A percentile compares a stretch with the other conserved stretches of the same genome.
Evolutionary conservation across 805 yeast genomes (phyloP).

Genomic region (Jamesozyma rosinii): DNA sequence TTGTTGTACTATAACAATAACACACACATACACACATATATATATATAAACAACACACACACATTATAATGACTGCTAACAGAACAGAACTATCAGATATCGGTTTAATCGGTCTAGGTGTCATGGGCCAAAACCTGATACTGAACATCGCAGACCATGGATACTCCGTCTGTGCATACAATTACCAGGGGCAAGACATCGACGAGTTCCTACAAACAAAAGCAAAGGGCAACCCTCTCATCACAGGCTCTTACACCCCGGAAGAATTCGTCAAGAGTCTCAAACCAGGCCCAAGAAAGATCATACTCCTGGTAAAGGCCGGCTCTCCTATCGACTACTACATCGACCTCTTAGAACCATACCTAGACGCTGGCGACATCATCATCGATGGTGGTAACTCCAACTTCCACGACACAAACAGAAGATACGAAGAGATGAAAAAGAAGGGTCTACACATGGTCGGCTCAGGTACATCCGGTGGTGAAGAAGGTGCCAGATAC

Average conservation of each 20-base stretch:
- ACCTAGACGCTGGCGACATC: slow-evolving; percentile 92
- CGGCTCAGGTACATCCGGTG: slow-evolving; percentile 99
- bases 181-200: slow-evolving; percentile 59
- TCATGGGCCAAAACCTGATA: slow-evolving; percentile 98
- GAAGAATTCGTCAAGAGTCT: slow-evolving; percentile 79
- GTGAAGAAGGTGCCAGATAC: slow-evolving; percentile 99
- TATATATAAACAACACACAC: too few relatives aligned
- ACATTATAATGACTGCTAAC: neutral
- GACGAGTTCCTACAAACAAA: slow-evolving; percentile 88
- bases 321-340: slow-evolving; percentile 90
- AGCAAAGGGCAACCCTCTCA: slow-evolving; percentile 87
- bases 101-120: slow-evolving; percentile 99
- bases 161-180: slow-evolving; percentile 93
- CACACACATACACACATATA: too few relatives aligned
- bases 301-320: slow-evolving; percentile 89
- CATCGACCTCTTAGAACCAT: slow-evolving; percentile 79
- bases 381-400: slow-evolving; percentile 99
- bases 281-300: slow-evolving; percentile 88
- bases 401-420: slow-evolving; percentile 96
- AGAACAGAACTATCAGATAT: slow-evolving; percentile 51
- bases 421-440: slow-evolving; percentile 86
- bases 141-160: slow-evolving; percentile 98
- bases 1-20: too few relatives aligned
- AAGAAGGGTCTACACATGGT: slow-evolving; percentile 83
- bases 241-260: slow-evolving; percentile 89